Conservation (phyloP, 305 asterid genomes). For the Fraxinus sp. region DNA sequence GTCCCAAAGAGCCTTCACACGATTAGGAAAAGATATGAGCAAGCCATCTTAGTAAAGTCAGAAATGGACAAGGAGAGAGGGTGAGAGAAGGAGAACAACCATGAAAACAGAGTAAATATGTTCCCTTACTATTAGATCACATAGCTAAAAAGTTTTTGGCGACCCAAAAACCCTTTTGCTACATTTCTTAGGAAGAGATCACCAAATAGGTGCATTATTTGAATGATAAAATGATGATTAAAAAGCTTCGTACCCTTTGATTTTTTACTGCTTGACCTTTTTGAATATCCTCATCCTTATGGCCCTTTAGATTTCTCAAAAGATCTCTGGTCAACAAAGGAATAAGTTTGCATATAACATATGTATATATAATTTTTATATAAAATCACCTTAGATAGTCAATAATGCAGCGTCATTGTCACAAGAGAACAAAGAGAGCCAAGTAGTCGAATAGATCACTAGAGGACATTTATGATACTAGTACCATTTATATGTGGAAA, state of each 20-base stretch:
- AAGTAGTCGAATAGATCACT: neutral
- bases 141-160: neutral
- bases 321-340: constrained; percentile 48
- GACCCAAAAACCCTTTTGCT: neutral
- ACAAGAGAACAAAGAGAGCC: neutral
- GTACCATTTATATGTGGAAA: neutral
- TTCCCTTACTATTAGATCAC: constrained; percentile 2
- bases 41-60: constrained; percentile 14
- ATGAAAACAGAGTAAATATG: constrained; percentile 4
- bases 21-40: constrained; percentile 25
- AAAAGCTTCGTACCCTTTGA: constrained; percentile 58
- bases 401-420: neutral
- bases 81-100: neutral
- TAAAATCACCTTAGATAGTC: neutral
- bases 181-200: neutral
- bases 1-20: constrained; percentile 86
- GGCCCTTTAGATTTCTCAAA: constrained; percentile 61
- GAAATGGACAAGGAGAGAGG: too few species aligned
- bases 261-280: constrained; percentile 83
- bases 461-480: constrained; percentile 1
- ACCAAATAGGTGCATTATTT: neutral
- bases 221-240: neutral
- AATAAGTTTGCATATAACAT: constrained; percentile 21
- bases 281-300: constrained; percentile 72
- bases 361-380: neutral